phyloP scores from a whole-genome alignment of 2,329 filamentous ascomycete species.

The Escovopsis sp. region DNA sequence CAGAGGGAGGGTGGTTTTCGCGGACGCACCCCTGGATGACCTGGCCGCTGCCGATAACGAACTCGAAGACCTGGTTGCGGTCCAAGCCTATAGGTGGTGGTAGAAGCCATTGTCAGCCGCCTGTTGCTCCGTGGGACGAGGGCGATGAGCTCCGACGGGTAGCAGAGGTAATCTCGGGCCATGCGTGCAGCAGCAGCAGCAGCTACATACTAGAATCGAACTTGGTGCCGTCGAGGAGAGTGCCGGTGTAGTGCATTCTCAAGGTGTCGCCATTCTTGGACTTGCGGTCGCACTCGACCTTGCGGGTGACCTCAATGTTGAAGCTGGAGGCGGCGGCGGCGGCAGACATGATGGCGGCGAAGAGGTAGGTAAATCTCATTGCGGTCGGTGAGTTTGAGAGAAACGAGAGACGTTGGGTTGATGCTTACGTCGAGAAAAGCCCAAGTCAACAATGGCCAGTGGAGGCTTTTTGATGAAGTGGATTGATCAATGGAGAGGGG shows the following conservation, averaged over 20 bases:
- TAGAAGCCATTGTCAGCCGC: conserved; percentile 1
- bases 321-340: conserved; percentile 43
- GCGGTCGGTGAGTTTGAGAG: conserved; percentile 10
- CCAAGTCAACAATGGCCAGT: no score
- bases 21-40: conserved; percentile 70
- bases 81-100: conserved; percentile 44
- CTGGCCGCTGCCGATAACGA: conserved; percentile 63
- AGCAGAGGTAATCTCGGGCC: conserved; percentile 4
- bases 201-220: conserved; percentile 59
- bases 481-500: not conserved
- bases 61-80: conserved; percentile 59
- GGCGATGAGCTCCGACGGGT: not conserved
- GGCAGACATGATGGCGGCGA: conserved; percentile 37
- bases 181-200: conserved; percentile 2
- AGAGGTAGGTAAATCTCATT: conserved; percentile 35
- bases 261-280: conserved; percentile 63
- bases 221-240: conserved; percentile 58
- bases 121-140: not conserved
- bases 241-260: conserved; percentile 79
- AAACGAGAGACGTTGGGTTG: no score
- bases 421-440: not conserved
- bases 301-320: conserved; percentile 61
- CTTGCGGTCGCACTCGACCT: conserved; percentile 68
- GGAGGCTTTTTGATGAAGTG: no score
- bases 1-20: not conserved